Evolutionary conservation across 805 yeast genomes (phyloP), one percentile per base, ranked within the genome.

Genomic region (Cyberlindnera subsufficiens): DNA sequence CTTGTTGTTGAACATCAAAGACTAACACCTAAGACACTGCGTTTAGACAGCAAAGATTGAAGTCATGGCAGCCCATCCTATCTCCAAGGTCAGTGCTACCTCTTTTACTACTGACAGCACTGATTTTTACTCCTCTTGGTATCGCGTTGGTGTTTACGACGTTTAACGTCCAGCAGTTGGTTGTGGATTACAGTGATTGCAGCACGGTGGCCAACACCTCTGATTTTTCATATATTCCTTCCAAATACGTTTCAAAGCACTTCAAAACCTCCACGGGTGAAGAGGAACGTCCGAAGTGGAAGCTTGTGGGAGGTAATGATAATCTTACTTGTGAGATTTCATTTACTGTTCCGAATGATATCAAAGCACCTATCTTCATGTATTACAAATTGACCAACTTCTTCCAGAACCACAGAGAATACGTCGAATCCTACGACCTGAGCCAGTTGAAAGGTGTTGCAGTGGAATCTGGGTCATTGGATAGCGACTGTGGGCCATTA

Each of bases 11-110:
- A 60, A 52, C 57, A 14, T 13, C 29, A 9, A 44, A 42, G 33
- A 42, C 60, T 37, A 65, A 62, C 47, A 69, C 68, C 15, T 64
- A 18, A 56, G 61, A 86, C 60, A 86, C 91, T 6, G 91, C 90
- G 3, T 86, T 86, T 58, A 74, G 90, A 57, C 95, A 85, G 53
- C 84, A 78, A 50, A 63, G 83, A 53, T 59, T 78, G 49, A 76
- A 76, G 52, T 72, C 82, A 33, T 78, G 82, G 80, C 82, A 78
- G 53, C 99, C 98, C 2, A 87, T 93, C 42, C 74, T 93, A 43
- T 86, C 96, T 2, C 97, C 98, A 14, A 81, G 81, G 51, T 82
- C 95, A 15, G 97, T 91, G 37, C 74, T 93, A 36, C 98, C 98
- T 3, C 69, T 91, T 40, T 71, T 93, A 43, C 72, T 89, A 38